Evolutionary conservation across 805 yeast genomes (phyloP), one percentile per base, ranked within the genome.

Genomic region (Schizosaccharomyces lindneri): DNA sequence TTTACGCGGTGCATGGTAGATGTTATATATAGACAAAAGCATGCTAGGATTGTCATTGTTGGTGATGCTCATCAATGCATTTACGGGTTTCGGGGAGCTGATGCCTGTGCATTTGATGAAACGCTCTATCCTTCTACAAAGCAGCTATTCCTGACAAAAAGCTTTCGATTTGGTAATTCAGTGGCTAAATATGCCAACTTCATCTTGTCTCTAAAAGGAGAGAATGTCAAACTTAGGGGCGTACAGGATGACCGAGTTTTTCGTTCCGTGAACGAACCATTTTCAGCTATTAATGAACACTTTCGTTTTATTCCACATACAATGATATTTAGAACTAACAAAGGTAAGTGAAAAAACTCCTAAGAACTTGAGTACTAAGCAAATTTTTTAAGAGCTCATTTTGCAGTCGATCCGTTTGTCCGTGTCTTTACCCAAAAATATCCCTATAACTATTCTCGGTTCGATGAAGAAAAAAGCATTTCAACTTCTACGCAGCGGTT

Each of bases 11-110:
- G 57, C 27, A 51, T 51, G 57, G 57, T 51, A 17, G 57, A 51
- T 29, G 36, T 51, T 4, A 51, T 51, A 11, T 51, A 51, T 15
- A 21, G 57, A 7, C 57, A 51, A 29, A 51, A 51, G 32, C 57
- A 51, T 17, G 57, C 57, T 29, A 21, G 57, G 2, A 51, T 51
- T 13, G 57, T 51, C 15, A 51, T 51, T n/a, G 57, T 51, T 24
- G 57, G 57, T 2, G 57, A 51, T 51, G 57, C 57, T 24, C 57
- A 51, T 29, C 57, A 51, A 51, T 51, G 57, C 39, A 51, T 51
- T 24, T 51, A 51, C 36, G 57, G 57, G 11, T 51, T 51, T 51
- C 57, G 57, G 21, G 57, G 57, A 9, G 57, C 57, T 7, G 32
- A 51, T 51, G 57, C 57, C 11, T 51, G 57, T 29, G 57, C 57